A percentile compares a stretch with the other conserved stretches of the same genome.
These are phyloP conservation scores for Zancudomyces culisetae DNA, from an alignment of 371 early-diverging fungal species.

Conservation along the genomic window DNA sequence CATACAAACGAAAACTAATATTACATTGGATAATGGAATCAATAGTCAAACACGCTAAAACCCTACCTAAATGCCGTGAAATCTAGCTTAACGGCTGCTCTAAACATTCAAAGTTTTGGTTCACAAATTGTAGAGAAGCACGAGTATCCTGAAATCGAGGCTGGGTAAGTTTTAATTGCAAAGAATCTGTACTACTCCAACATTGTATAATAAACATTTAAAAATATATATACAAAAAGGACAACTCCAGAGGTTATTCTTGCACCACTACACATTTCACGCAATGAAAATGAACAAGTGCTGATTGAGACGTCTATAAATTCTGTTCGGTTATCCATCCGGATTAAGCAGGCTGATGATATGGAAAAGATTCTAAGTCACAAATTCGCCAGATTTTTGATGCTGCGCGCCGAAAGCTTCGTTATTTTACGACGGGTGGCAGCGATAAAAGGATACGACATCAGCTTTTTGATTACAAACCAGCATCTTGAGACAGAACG, in stretches of 20 bases:
- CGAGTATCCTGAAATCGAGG: slow-evolving; percentile 94
- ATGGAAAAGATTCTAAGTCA: slow-evolving; percentile 86
- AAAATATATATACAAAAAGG: slow-evolving; percentile 13
- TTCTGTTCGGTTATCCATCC: slow-evolving; percentile 81
- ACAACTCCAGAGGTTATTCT: slow-evolving; percentile 63
- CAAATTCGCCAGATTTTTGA: slow-evolving; percentile 91
- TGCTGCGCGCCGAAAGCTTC: slow-evolving; percentile 91
- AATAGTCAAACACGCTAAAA: slow-evolving; percentile 89
- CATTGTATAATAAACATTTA: background rate
- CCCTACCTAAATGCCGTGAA: slow-evolving; percentile 91
- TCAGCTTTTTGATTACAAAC: slow-evolving; percentile 87
- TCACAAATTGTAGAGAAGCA: slow-evolving; percentile 94
- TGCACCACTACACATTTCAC: slow-evolving; percentile 72
- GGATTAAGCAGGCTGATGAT: slow-evolving; percentile 95
- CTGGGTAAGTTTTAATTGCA: slow-evolving; percentile 25
- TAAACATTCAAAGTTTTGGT: slow-evolving; percentile 91
- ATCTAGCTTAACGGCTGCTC: slow-evolving; percentile 77
- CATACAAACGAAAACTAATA: too few relatives aligned
- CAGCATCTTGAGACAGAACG: slow-evolving; percentile 88
- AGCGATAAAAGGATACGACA: slow-evolving; percentile 90
- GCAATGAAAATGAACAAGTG: slow-evolving; percentile 90
- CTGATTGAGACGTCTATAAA: slow-evolving; percentile 86
- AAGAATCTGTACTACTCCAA: slow-evolving; percentile 26
- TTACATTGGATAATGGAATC: too few relatives aligned
- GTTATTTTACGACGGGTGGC: slow-evolving; percentile 79